A percentile compares a stretch with the other conserved stretches of the same genome.
Conservation (phyloP, 805 yeast genomes). For the Candida khao-thaluensis region DNA sequence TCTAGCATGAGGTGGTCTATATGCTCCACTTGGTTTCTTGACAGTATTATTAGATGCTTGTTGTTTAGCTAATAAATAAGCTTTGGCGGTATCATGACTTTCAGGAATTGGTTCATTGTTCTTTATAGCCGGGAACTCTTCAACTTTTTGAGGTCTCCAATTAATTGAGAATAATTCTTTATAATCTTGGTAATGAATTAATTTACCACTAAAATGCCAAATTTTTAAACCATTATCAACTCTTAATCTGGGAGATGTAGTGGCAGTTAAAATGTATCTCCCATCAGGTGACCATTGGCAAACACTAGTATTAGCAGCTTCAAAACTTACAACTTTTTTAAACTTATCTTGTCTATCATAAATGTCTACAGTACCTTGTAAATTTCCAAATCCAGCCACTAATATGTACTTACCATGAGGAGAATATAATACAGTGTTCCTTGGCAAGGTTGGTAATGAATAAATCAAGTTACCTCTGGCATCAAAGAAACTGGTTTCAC, state of each 20-base stretch:
- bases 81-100: conserved; percentile 71
- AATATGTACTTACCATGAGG: conserved; percentile 91
- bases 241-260: conserved; percentile 93
- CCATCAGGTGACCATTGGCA: conserved; percentile 99
- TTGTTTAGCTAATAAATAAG: conserved; percentile 45
- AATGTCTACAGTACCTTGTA: conserved; percentile 94
- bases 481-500: conserved; percentile 91
- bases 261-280: conserved; percentile 87
- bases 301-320: conserved; percentile 93
- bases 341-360: conserved; percentile 89
- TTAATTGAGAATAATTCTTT: conserved; percentile 75
- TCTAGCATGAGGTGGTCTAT: conserved; percentile 96
- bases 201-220: conserved; percentile 88
- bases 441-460: conserved; percentile 80
- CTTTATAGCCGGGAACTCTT: conserved; percentile 55
- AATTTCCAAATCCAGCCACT: conserved; percentile 96
- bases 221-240: conserved; percentile 94
- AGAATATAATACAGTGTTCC: conserved; percentile 86
- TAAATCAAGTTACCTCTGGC: conserved; percentile 86
- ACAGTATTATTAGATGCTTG: conserved; percentile 31
- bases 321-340: conserved; percentile 72
- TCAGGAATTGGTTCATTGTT: conserved; percentile 52
- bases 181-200: conserved; percentile 75
- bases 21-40: conserved; percentile 79
- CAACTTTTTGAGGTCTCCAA: conserved; percentile 73